A percentile compares a stretch with the other conserved stretches of the same genome.
Evolutionary conservation across 2,329 filamentous ascomycete species (phyloP).

Genomic region (Myriosclerotinia scirpicola): DNA sequence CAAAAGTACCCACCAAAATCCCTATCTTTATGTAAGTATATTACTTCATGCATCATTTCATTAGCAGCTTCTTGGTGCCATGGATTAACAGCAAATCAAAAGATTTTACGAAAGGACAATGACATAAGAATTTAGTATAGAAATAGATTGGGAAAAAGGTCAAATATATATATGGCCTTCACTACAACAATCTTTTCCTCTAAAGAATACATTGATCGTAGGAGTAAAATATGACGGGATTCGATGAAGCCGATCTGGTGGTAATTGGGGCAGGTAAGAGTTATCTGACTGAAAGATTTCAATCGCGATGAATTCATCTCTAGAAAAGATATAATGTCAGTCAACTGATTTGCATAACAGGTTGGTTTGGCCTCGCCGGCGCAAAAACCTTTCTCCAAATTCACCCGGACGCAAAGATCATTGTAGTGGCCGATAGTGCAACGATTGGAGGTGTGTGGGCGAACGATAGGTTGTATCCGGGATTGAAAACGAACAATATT

Average conservation of each 20-base stretch:
- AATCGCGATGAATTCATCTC: neutral
- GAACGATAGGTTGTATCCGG: conserved; percentile 63
- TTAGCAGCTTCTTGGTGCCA: neutral
- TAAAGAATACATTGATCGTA: neutral
- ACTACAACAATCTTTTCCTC: neutral
- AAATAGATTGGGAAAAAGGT: neutral
- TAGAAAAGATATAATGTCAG: neutral
- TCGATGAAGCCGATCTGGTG: conserved; percentile 6
- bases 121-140: neutral
- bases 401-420: conserved; percentile 56
- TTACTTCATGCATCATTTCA: neutral
- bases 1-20: neutral
- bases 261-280: conserved; percentile 20
- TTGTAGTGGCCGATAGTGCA: conserved; percentile 57
- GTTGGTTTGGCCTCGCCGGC: conserved; percentile 52
- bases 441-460: conserved; percentile 71
- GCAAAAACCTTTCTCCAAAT: conserved; percentile 62
- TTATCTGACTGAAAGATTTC: neutral
- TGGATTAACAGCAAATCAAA: neutral
- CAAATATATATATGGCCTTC: neutral
- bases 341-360: conserved; percentile 12
- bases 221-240: neutral
- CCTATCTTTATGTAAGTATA: neutral
- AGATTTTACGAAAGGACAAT: neutral
- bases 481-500: conserved; percentile 73